Base-by-base conservation (phyloP, 768 basidiomycete genomes). In the Hericium coralloides region DNA sequence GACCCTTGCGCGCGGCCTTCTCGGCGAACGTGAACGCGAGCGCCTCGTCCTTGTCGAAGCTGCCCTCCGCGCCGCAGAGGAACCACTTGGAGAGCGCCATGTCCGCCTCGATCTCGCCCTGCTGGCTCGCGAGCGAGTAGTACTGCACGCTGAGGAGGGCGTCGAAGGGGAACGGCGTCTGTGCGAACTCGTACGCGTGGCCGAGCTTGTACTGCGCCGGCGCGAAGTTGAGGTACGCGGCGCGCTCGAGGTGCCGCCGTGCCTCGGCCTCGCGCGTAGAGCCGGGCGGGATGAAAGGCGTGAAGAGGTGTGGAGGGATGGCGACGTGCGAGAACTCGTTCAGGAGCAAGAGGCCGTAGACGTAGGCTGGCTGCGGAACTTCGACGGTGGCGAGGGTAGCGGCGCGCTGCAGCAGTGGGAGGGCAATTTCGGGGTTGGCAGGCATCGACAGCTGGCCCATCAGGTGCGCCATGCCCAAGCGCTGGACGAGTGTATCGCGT, bases 41-140 rank as follows among this genome's bases (percentile, higher is more conserved):
- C 1, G 68, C 72, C 67, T 97, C 93, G 68, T 95, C 91, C 70
- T 93, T 92, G 39, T 90, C 89, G 63, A 97, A 94, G 14, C 75
- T 72, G 8, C 80, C 80, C 38, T 79, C 77, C 4, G 85, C 84
- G 3, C 95, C 95, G 66, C 93, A 95, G 51, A 98, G 73, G 75
- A 97, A 98, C 95, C 95, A 98, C 71, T 97, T 98, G 69, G 83
- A 86, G 54, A 98, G 78, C 2, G 93, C 95, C 93, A 98, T 95
- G 67, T 98, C 93, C 0, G 95, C 95, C 68, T 98, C 94, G 22
- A 80, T 77, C 69, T 97, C 92, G 37, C 91, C 90, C 58, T 87
- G 82, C 70, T 95, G 87, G 56, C 83, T 86, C 0, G 90, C 92
- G 12, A 89, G 74, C 8, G 76, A 78, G 70, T 98, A 98, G 67